Conservation (phyloP, 345 rosid genomes). For the Murraya paniculata region DNA sequence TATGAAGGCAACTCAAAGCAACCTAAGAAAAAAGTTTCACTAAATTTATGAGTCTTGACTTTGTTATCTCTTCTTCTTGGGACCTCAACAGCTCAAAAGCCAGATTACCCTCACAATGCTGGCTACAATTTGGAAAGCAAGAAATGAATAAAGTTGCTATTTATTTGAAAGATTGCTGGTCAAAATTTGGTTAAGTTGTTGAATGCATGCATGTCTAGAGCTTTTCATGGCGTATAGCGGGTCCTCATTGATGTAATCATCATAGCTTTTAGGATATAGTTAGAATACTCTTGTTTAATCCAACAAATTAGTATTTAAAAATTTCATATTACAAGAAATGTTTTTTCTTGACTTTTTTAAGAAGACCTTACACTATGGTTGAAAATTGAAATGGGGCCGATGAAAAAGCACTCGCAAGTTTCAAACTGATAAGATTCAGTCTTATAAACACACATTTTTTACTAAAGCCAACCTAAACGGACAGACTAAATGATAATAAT, state of each 20-base stretch:
- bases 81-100: constrained; percentile 33
- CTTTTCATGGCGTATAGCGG: constrained; percentile 3
- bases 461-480: too few relatives aligned
- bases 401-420: not conserved
- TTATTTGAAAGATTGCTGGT: not conserved
- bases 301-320: not conserved
- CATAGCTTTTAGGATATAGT: not conserved
- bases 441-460: too few relatives aligned
- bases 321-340: not conserved
- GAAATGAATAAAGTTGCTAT: constrained; percentile 2
- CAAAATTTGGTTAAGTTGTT: constrained; percentile 9
- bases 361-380: too few relatives aligned
- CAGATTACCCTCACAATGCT: constrained; percentile 8
- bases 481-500: too few relatives aligned
- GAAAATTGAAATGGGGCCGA: not conserved
- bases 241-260: not conserved
- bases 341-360: not conserved
- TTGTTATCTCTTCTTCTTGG: not conserved
- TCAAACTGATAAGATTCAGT: too few relatives aligned
- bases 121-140: constrained; percentile 1
- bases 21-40: constrained; percentile 12
- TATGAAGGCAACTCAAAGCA: constrained; percentile 1
- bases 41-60: not conserved
- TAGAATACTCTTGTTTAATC: not conserved
- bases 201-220: constrained; percentile 19